Percentiles rank a stretch among this genome's conserved stretches.
Conservation (phyloP, 768 basidiomycete genomes). For the Boletus vinaceobasis region DNA sequence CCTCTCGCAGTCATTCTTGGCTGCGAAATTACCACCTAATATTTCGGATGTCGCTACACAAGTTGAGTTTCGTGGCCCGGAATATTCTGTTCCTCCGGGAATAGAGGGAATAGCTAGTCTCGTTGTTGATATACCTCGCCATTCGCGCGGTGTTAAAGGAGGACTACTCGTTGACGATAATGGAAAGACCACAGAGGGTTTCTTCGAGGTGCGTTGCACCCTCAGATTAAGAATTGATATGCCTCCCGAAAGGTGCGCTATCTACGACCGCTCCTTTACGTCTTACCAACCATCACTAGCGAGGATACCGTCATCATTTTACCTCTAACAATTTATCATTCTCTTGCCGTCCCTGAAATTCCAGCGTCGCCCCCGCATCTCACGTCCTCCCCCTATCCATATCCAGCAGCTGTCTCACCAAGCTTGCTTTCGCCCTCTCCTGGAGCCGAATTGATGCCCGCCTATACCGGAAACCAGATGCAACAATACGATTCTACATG, state of each 20-base stretch:
- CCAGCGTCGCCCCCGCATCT: constrained; percentile 27
- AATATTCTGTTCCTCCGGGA: constrained; percentile 72
- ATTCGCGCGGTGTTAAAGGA: constrained; percentile 62
- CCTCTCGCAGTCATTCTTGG: constrained; percentile 39
- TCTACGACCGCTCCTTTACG: constrained; percentile 3
- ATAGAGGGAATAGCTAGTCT: constrained; percentile 76
- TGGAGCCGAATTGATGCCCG: constrained; percentile 3
- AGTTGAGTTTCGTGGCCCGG: constrained; percentile 69
- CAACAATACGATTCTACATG: constrained; percentile 10
- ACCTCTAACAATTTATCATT: constrained; percentile 63
- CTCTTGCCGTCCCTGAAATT: constrained; percentile 48
- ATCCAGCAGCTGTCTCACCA: constrained; percentile 13
- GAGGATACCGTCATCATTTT: constrained; percentile 68
- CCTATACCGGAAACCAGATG: constrained; percentile 8
- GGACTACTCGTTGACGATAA: constrained; percentile 57
- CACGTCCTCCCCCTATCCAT: constrained; percentile 17
- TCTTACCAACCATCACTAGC: constrained; percentile 36
- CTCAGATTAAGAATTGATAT: constrained; percentile 64
- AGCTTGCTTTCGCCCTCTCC: constrained; percentile 28
- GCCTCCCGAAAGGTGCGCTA: constrained; percentile 59
- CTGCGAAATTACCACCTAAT: constrained; percentile 30
- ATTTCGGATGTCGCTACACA: constrained; percentile 66
- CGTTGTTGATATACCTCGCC: constrained; percentile 73
- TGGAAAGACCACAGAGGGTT: constrained; percentile 39
- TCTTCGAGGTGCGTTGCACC: constrained; percentile 69